Percentiles rank a stretch among this genome's conserved stretches.
phyloP scores from a whole-genome alignment of 768 basidiomycete genomes.

The Amanita brunnescens region DNA sequence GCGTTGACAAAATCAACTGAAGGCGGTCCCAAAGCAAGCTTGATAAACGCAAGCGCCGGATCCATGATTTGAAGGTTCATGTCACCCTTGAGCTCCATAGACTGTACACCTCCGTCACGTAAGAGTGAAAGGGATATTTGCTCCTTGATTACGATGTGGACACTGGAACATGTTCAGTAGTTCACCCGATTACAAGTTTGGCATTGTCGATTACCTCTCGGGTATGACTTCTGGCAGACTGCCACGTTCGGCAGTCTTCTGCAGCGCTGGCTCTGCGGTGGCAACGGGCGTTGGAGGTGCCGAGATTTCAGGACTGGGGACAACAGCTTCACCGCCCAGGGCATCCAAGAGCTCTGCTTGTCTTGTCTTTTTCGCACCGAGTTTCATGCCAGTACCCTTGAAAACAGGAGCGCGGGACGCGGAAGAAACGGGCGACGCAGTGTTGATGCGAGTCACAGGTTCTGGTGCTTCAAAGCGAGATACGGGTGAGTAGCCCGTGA shows the following conservation, averaged over 20 bases:
- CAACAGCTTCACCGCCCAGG: background rate
- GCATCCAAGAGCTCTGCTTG: slow-evolving; percentile 81
- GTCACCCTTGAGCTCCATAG: slow-evolving; percentile 90
- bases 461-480: slow-evolving; percentile 65
- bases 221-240: slow-evolving; percentile 68
- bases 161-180: slow-evolving; percentile 37
- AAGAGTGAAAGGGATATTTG: slow-evolving; percentile 70
- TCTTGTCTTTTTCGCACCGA: slow-evolving; percentile 86
- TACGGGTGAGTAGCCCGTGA: slow-evolving; percentile 63
- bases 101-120: slow-evolving; percentile 85
- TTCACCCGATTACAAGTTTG: background rate
- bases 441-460: slow-evolving; percentile 26
- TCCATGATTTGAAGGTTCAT: slow-evolving; percentile 88
- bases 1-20: slow-evolving; percentile 51
- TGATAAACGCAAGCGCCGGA: slow-evolving; percentile 59
- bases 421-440: slow-evolving; percentile 34
- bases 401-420: slow-evolving; percentile 67
- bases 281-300: slow-evolving; percentile 37
- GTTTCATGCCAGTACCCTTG: slow-evolving; percentile 94
- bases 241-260: slow-evolving; percentile 39
- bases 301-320: slow-evolving; percentile 27
- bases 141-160: slow-evolving; percentile 84
- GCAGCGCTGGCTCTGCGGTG: slow-evolving; percentile 33
- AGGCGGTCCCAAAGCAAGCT: slow-evolving; percentile 52
- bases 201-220: slow-evolving; percentile 46